Conservation (phyloP, 257 asterid species). For the Paraleonurus japonicus region DNA sequence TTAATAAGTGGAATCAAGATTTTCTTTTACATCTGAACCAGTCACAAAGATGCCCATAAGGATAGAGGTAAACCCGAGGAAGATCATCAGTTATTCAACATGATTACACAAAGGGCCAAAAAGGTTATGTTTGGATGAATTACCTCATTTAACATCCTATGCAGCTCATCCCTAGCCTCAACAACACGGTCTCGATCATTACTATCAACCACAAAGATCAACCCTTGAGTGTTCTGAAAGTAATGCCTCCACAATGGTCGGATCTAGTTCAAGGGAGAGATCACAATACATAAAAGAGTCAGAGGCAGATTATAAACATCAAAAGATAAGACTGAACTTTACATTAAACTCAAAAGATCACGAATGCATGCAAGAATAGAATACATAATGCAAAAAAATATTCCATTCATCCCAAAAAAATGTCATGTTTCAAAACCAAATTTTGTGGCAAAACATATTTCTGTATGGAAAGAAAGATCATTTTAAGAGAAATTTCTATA, state of each 20-base stretch:
- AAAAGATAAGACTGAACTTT: neutral
- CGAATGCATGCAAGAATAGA: neutral
- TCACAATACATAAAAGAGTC: constrained; percentile 7
- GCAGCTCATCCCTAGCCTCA: constrained; percentile 85
- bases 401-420: too few species aligned
- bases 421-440: neutral
- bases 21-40: neutral
- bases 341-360: neutral
- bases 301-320: constrained; percentile 22
- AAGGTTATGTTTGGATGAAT: neutral
- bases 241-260: constrained; percentile 90
- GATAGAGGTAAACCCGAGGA: neutral
- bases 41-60: neutral
- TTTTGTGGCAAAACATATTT: neutral
- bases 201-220: constrained; percentile 79
- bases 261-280: constrained; percentile 42
- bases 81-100: neutral
- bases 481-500: too few species aligned
- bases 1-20: neutral
- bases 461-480: neutral
- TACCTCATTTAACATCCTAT: constrained; percentile 84
- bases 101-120: neutral
- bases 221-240: constrained; percentile 85
- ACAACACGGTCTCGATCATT: constrained; percentile 86
- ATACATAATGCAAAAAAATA: neutral